phyloP scores from a whole-genome alignment of 2,329 filamentous ascomycete genomes.

The Immersiporthe knoxdaviesiana region DNA sequence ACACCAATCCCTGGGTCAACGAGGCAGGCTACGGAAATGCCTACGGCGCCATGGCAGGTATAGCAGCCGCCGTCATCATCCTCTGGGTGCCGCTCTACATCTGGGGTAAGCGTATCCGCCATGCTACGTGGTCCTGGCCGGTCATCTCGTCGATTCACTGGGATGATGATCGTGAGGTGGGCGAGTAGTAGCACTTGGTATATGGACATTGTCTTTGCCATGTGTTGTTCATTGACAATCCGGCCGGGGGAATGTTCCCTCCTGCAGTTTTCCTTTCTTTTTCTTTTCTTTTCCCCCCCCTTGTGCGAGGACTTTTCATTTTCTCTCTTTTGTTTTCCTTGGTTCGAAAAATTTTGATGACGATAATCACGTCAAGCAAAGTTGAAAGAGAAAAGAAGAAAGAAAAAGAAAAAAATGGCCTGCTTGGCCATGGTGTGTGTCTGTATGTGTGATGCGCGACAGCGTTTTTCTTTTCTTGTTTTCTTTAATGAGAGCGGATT shows the following conservation, averaged over 20 bases:
- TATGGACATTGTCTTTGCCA: neutral
- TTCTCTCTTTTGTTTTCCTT: neutral
- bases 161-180: slow-evolving; percentile 57
- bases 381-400: neutral
- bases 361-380: neutral
- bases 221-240: neutral
- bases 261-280: neutral
- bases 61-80: slow-evolving; percentile 50
- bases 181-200: slow-evolving; percentile 46
- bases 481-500: neutral
- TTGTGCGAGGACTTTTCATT: no score
- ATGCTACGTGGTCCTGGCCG: slow-evolving; percentile 52
- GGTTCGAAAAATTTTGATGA: neutral
- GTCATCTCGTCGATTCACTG: slow-evolving; percentile 52
- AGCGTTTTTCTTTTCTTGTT: no score
- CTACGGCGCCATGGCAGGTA: slow-evolving; percentile 62
- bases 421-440: neutral
- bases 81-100: slow-evolving; percentile 55
- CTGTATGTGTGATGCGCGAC: neutral
- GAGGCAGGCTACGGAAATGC: slow-evolving; percentile 53
- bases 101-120: slow-evolving; percentile 54
- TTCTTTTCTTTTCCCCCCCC: no score
- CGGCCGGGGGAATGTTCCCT: no score
- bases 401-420: neutral
- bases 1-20: slow-evolving; percentile 62